Evolutionary conservation across 352 stramenopile species (phyloP).

Genomic region (Globisporangium paddicum): DNA sequence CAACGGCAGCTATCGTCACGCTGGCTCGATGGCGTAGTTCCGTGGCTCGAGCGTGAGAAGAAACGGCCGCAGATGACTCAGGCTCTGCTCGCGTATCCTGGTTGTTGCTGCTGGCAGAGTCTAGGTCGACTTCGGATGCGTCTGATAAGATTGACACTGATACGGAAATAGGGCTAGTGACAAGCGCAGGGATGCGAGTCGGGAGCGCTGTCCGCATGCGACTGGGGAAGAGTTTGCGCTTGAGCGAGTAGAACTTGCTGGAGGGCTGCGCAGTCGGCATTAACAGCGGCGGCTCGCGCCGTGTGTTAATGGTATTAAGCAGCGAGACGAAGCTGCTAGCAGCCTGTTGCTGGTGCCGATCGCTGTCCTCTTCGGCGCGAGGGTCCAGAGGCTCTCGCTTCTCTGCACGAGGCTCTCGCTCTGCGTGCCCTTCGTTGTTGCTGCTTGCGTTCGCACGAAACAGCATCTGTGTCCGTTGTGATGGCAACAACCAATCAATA

Average conservation of each 20-base stretch:
- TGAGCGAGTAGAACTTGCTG: constrained; percentile 43
- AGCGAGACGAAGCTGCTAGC: too few relatives aligned
- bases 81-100: neutral
- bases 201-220: constrained; percentile 38
- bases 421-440: neutral
- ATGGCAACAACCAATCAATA: neutral
- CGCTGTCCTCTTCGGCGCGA: neutral
- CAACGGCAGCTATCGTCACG: neutral
- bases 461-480: constrained; percentile 29
- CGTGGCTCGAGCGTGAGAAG: constrained; percentile 10
- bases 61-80: neutral
- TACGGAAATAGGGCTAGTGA: constrained; percentile 36
- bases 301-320: neutral
- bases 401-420: neutral
- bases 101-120: neutral
- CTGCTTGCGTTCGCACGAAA: constrained; percentile 26
- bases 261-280: neutral
- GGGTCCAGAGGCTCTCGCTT: neutral
- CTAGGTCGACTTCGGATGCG: neutral
- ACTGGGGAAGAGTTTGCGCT: constrained; percentile 53
- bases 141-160: neutral
- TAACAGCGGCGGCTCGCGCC: neutral
- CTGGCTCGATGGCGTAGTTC: too few relatives aligned
- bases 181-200: constrained; percentile 30
- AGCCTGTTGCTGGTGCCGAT: neutral